Percentiles rank a stretch among this genome's conserved stretches.
phyloP scores from a whole-genome alignment of 192 early-diverging fungal genomes.

The Globomyces pollinis-pini region DNA sequence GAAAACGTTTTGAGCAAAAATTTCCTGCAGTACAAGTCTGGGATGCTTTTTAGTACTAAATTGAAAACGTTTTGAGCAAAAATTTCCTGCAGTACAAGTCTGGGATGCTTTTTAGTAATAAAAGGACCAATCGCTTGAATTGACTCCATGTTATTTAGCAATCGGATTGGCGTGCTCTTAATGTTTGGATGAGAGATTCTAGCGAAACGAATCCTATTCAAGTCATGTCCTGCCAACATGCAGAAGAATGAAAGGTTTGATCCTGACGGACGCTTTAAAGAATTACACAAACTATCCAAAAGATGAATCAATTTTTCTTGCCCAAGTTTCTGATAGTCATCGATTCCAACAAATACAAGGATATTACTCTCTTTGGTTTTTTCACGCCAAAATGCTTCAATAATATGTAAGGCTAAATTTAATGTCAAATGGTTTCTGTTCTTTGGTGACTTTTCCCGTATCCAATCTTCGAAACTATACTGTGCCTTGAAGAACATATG shows the following conservation, averaged over 20 bases:
- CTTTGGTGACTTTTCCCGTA: background rate
- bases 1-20: constrained; percentile 14
- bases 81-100: constrained; percentile 4
- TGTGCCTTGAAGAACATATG: background rate
- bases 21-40: constrained; percentile 3
- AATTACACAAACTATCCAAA: constrained; percentile 12
- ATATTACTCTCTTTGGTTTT: background rate
- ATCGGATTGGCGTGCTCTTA: constrained; percentile 7
- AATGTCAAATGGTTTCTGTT: background rate
- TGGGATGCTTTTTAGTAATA: constrained; percentile 8
- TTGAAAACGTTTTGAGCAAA: constrained; percentile 15
- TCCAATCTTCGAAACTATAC: background rate
- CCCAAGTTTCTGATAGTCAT: constrained; percentile 17
- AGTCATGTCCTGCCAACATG: constrained; percentile 10
- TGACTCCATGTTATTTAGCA: constrained; percentile 9
- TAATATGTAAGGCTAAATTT: background rate
- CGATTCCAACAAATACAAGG: constrained; percentile 15
- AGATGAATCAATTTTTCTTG: constrained; percentile 10
- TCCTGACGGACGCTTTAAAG: background rate
- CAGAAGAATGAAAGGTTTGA: constrained; percentile 13
- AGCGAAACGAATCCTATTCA: constrained; percentile 13
- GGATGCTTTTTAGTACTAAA: constrained; percentile 10
- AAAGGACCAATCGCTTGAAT: constrained; percentile 8
- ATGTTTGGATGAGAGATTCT: constrained; percentile 8
- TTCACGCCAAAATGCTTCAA: background rate